A percentile compares a stretch with the other conserved stretches of the same genome.
Evolutionary conservation across 208 protist genomes (phyloP).

Genomic region (Leishmania gerbilli): DNA sequence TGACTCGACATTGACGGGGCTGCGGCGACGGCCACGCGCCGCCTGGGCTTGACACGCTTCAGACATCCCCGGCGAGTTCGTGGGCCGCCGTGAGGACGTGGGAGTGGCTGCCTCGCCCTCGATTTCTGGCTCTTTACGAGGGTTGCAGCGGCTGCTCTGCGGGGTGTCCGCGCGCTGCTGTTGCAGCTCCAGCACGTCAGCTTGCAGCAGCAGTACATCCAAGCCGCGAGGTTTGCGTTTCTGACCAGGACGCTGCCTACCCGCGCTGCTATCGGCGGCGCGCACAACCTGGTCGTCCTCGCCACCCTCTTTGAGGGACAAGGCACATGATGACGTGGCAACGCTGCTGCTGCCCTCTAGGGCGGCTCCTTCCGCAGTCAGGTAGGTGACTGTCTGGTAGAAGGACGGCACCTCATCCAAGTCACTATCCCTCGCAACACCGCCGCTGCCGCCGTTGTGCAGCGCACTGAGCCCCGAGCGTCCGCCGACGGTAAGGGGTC

Average conservation of each 20-base stretch:
- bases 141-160: background rate
- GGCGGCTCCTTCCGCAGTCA: background rate
- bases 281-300: background rate
- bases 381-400: slow-evolving; percentile 23
- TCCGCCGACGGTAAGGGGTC: background rate
- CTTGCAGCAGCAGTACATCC: background rate
- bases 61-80: background rate
- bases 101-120: slow-evolving; percentile 14
- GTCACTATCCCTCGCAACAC: background rate
- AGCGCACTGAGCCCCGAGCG: background rate
- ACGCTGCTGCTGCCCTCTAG: background rate
- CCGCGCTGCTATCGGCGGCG: background rate
- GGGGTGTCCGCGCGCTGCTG: background rate
- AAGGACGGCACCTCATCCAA: slow-evolving; percentile 7
- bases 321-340: background rate
- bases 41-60: slow-evolving; percentile 12
- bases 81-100: slow-evolving; percentile 4
- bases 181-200: background rate
- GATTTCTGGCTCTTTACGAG: background rate
- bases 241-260: background rate
- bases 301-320: background rate
- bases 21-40: slow-evolving; percentile 9
- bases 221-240: background rate
- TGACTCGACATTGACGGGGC: slow-evolving; percentile 6
- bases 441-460: background rate